A percentile compares a stretch with the other conserved stretches of the same genome.
Conservation (phyloP, 2,329 filamentous ascomycete genomes). For the Alternaria ethzedia region DNA sequence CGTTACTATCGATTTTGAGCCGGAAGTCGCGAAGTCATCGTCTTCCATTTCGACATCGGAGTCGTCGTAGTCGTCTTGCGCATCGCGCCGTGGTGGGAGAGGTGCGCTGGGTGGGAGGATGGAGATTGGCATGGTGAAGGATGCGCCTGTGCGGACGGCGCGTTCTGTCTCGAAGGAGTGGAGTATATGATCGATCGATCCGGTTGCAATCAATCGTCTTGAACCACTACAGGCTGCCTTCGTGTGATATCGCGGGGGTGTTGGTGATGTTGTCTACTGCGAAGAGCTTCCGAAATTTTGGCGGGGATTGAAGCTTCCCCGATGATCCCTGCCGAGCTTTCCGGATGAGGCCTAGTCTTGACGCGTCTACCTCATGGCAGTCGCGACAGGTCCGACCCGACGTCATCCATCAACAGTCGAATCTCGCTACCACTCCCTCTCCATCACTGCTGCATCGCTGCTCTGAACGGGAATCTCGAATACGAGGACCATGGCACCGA, state of each 20-base stretch:
- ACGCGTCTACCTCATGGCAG: slow-evolving; percentile 10
- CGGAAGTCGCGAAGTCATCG: slow-evolving; percentile 42
- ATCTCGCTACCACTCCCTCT: neutral
- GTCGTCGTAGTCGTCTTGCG: slow-evolving; percentile 55
- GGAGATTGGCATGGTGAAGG: slow-evolving; percentile 61
- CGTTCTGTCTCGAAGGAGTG: neutral
- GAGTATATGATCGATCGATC: neutral
- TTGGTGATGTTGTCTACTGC: neutral
- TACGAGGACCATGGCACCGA: slow-evolving; percentile 9
- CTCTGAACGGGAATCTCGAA: neutral
- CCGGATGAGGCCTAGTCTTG: slow-evolving; percentile 17
- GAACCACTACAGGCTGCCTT: neutral
- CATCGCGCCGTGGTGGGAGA: slow-evolving; percentile 33
- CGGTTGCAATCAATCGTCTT: neutral
- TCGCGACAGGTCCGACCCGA: slow-evolving; percentile 19
- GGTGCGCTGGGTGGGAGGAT: slow-evolving; percentile 61
- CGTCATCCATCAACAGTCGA: slow-evolving; percentile 30
- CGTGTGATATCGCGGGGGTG: neutral
- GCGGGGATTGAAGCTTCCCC: slow-evolving; percentile 25
- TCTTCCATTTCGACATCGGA: slow-evolving; percentile 58
- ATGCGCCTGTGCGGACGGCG: neutral
- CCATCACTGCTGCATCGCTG: neutral
- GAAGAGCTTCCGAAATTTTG: slow-evolving; percentile 38
- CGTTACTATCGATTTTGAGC: slow-evolving; percentile 69
- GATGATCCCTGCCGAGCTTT: slow-evolving; percentile 17